These are phyloP conservation scores for Herpetomonas samuelpessoai DNA, from an alignment of 208 protist genomes.

Conservation along the genomic window DNA sequence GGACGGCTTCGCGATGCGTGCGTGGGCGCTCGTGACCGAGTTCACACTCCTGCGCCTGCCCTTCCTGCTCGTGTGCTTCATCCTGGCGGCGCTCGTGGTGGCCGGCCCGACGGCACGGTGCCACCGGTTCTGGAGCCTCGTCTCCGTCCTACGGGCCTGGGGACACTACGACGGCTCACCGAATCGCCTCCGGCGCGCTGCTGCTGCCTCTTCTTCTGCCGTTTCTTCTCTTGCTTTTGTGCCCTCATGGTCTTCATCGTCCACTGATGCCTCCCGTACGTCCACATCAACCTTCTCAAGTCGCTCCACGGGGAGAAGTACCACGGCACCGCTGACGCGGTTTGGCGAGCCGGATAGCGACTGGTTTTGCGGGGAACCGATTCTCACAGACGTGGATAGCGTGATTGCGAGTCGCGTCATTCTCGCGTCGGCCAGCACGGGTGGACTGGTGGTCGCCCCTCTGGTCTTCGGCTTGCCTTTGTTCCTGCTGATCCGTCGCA, in stretches of 20 bases:
- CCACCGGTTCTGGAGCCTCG: constrained; percentile 14
- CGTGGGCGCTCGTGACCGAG: constrained; percentile 7
- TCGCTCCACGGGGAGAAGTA: not conserved
- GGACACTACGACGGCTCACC: constrained; percentile 2
- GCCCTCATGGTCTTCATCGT: no score
- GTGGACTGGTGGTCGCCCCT: constrained; percentile 14
- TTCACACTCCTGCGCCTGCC: constrained; percentile 15
- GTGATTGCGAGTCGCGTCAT: constrained; percentile 3
- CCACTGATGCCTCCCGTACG: not conserved
- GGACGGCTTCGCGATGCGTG: constrained; percentile 1
- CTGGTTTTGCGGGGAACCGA: not conserved
- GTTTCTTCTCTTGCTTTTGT: no score
- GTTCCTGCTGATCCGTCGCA: not conserved
- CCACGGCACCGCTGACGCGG: no score
- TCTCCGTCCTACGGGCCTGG: not conserved
- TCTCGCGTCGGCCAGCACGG: constrained; percentile 7
- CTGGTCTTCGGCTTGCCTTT: constrained; percentile 11
- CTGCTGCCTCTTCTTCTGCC: no score
- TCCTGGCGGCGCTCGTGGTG: constrained; percentile 8
- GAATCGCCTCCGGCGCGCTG: not conserved
- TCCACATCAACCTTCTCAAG: not conserved
- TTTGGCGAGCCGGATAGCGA: not conserved
- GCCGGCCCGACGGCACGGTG: constrained; percentile 12
- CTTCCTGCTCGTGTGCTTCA: constrained; percentile 10
- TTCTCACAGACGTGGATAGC: not conserved